Evolutionary conservation across 2,329 filamentous ascomycete genomes (phyloP), one percentile per base, ranked within the genome.

Genomic region (Xylariaceae sp.): DNA sequence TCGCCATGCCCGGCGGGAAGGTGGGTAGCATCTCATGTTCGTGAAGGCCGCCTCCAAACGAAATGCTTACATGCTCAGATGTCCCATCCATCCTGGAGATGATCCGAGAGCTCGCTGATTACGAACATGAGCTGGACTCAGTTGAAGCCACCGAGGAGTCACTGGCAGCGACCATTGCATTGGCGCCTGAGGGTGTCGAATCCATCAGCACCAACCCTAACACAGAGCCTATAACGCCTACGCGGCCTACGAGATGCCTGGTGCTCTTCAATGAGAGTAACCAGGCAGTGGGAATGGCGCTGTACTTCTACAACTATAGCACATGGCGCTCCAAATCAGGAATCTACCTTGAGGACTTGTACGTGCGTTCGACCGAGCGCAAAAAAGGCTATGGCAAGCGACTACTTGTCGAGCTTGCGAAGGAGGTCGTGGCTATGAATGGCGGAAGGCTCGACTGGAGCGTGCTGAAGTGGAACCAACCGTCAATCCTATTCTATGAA

Each of bases 301-400:
- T 97, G 39, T 97, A 91, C 74, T 97, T 96, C 71, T 91, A 93
- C 78, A 97, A 93, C 73, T 97, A 96, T 73, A 90, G 86, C 66
- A 97, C 93, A 0, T 97, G 94, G 94, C 83, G 88, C 9, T 83
- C 88, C n/a, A 82, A 82, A 42, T 84, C 92, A 0, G 93, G 93
- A 2, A 88, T 99, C 65, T 96, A 95, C 70, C 84, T 97, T 36
- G 93, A 97, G 70, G 93, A 97, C 66, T 75, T 97, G n/a, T 96
- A 87, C 65, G 90, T 99, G 39, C 79, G 84, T 61, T 79, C 84
- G 1, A 74, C 75, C 42, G 84, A 88, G 62, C 78, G 94, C 4
- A 86, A 86, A 33, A 82, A 82, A 55, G 92, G 92, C 1, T 96
- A 93, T 66, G 93, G 92, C 38, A 88, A 86, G 71, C 75, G 78